Conservation (phyloP, 2,329 filamentous ascomycete species). For the Arthrobotrys iridis region DNA sequence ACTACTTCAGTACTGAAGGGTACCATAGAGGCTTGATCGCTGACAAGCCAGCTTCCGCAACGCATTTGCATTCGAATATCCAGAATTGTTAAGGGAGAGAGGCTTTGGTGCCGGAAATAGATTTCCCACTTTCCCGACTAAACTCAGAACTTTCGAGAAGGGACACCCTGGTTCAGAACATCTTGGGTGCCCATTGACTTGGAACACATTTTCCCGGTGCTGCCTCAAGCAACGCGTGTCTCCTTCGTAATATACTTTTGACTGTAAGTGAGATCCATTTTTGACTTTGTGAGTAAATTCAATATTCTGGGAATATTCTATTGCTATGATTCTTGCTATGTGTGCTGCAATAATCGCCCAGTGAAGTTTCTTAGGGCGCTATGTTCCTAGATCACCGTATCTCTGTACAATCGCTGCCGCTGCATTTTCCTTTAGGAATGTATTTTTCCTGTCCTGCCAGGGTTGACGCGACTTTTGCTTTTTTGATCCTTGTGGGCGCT, state of each 20-base stretch:
- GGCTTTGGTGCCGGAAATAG: conserved; percentile 8
- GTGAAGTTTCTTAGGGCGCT: too few species aligned
- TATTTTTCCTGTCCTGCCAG: conserved; percentile 42
- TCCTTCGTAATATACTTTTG: conserved; percentile 10
- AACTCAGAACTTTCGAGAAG: conserved; percentile 33
- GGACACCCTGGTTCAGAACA: neutral
- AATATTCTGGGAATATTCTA: too few species aligned
- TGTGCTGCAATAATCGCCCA: too few species aligned
- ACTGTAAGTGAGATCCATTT: neutral
- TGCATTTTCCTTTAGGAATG: conserved; percentile 26
- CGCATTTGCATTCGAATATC: conserved; percentile 5
- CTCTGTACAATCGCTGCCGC: too few species aligned
- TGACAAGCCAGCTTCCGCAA: neutral
- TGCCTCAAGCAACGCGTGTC: conserved; percentile 13
- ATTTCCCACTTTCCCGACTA: neutral
- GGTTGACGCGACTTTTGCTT: conserved; percentile 38
- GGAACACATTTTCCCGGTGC: conserved; percentile 19
- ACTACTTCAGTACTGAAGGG: too few species aligned
- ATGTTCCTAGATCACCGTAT: too few species aligned
- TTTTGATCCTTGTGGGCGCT: conserved; percentile 35
- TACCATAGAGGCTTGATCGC: conserved; percentile 15
- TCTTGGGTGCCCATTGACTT: conserved; percentile 7
- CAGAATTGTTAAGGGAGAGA: too few species aligned
- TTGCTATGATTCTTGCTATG: neutral
- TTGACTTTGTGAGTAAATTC: too few species aligned